Percentiles rank a stretch among this genome's conserved stretches.
phyloP scores from a whole-genome alignment of 768 basidiomycete genomes.

The Tricholoma sp. region DNA sequence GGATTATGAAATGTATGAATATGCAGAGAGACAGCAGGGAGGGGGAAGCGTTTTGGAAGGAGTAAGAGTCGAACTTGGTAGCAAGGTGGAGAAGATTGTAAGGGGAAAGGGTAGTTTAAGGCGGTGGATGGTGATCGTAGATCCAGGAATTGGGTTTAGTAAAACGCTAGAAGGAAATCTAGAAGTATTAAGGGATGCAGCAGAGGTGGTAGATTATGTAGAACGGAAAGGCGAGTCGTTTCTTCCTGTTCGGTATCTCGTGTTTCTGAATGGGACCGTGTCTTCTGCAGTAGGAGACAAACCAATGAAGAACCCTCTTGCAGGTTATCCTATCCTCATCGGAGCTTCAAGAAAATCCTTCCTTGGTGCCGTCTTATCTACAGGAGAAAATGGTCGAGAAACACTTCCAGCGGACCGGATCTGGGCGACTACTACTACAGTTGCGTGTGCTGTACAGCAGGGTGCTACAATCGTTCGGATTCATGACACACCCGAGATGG shows the following conservation, averaged over 20 bases:
- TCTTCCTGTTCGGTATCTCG: not conserved
- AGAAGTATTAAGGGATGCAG: slow-evolving; percentile 52
- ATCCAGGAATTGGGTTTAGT: slow-evolving; percentile 95
- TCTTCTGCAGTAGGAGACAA: slow-evolving; percentile 10
- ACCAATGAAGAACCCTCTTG: slow-evolving; percentile 39
- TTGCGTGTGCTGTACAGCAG: slow-evolving; percentile 71
- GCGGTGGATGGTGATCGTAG: slow-evolving; percentile 84
- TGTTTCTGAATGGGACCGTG: not conserved
- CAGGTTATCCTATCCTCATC: slow-evolving; percentile 62
- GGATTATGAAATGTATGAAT: slow-evolving; percentile 46
- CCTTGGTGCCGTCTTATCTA: slow-evolving; percentile 59
- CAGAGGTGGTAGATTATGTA: slow-evolving; percentile 38
- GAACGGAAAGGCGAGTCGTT: slow-evolving; percentile 24
- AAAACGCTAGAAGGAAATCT: slow-evolving; percentile 77
- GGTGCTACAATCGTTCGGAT: slow-evolving; percentile 72
- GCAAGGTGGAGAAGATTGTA: slow-evolving; percentile 60
- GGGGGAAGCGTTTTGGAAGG: slow-evolving; percentile 53
- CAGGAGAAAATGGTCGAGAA: slow-evolving; percentile 44
- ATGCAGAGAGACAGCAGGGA: slow-evolving; percentile 28
- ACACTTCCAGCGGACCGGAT: slow-evolving; percentile 62
- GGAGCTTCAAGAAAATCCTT: slow-evolving; percentile 85
- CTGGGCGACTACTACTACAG: slow-evolving; percentile 77
- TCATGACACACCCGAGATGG: slow-evolving; percentile 72
- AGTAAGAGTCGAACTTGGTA: slow-evolving; percentile 67
- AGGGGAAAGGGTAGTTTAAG: slow-evolving; percentile 67